Evolutionary conservation across 768 basidiomycete genomes (phyloP).

Genomic region (Podaxis carcinomalis): DNA sequence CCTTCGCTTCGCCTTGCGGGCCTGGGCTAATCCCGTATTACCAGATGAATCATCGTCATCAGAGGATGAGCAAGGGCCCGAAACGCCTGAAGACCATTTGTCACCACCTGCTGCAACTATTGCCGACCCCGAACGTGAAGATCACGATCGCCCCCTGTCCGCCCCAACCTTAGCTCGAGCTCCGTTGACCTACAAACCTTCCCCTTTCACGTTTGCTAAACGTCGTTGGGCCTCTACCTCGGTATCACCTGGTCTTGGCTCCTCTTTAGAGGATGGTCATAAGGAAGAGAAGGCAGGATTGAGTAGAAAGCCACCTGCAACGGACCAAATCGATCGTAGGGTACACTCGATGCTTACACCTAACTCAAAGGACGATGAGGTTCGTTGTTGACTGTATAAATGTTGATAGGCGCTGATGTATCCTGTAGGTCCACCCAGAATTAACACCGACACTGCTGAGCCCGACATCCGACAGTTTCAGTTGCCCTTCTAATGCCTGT

Average conservation of each 20-base stretch:
- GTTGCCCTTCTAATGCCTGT: slow-evolving; percentile 17
- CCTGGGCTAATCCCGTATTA: slow-evolving; percentile 47
- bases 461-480: slow-evolving; percentile 5
- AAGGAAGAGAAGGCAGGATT: slow-evolving; percentile 3
- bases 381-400: neutral
- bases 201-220: slow-evolving; percentile 60
- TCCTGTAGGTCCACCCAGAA: neutral
- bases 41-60: slow-evolving; percentile 39
- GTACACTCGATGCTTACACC: neutral
- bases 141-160: slow-evolving; percentile 13
- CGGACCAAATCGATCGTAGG: neutral
- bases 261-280: neutral
- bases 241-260: neutral
- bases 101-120: slow-evolving; percentile 34
- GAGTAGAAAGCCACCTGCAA: neutral
- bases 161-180: slow-evolving; percentile 27
- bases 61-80: slow-evolving; percentile 51
- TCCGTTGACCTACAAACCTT: slow-evolving; percentile 53
- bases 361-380: slow-evolving; percentile 10
- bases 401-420: neutral
- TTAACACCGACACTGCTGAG: neutral
- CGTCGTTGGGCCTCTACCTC: slow-evolving; percentile 45
- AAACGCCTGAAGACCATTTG: slow-evolving; percentile 52
- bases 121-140: slow-evolving; percentile 17
- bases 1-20: slow-evolving; percentile 51